Base-by-base conservation (phyloP, 345 rosid genomes). In the Camelina sativa region DNA sequence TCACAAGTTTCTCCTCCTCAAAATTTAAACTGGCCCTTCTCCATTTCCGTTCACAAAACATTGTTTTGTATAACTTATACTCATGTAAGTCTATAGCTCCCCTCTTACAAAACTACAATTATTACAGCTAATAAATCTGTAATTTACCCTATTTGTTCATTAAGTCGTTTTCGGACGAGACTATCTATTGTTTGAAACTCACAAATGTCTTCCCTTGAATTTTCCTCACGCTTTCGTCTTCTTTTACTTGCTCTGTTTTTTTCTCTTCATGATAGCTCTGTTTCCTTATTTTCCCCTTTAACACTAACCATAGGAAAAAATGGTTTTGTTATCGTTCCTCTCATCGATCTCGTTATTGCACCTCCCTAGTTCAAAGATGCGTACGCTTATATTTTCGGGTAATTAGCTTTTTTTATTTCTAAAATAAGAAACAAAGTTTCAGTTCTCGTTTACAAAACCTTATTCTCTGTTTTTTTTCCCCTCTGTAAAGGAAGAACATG, bases 401-500 rank as follows among this genome's bases (percentile, higher is more conserved):
- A 28, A 37, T 59, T 19, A 46, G 16, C 4, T 60, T 25, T 60
- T 25, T 17, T 8, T 28, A 9, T n/a, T 62, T 25, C 19, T 47
- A 38, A 28, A 12, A 1, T 0, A n/a, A 17, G 7, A 43, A 12
- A 10, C 5, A 53, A 54, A 41, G 44, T 6, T 57, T 19, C n/a
- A 41, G 7, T 10, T 50, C 51, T 32, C 3, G 4, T 46, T 62
- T 2, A 23, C 15, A 37, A 61, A 62, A 60, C n/a, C 32, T 38
- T 8, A 54, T 35, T 19, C 56, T 52, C 35, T 38, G 50, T 41
- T 38, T 20, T 52, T 57, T 43, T 4, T 70, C 66, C 50, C 55
- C 85, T 38, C 80, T 78, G 78, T 80, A 63, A 77, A 76, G 76
- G 70, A 80, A 55, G 82, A 80, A 80, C 76, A 73, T 73, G 85